Percentiles rank a stretch among this genome's conserved stretches.
Conservation (phyloP, 306 rosid species). For the Prunus padus region DNA sequence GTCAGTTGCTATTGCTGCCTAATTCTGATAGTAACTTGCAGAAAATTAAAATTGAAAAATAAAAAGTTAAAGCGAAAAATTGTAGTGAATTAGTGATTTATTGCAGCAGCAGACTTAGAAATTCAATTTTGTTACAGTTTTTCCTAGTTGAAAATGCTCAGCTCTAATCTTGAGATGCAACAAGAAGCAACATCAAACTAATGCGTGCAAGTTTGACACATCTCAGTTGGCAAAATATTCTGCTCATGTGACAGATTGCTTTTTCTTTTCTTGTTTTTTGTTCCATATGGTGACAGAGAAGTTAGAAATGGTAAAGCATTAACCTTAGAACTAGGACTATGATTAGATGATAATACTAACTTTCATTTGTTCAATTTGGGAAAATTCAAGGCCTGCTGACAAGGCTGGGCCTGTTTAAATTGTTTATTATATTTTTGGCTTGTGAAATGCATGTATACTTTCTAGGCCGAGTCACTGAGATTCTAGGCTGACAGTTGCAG, state of each 20-base stretch:
- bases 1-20: slow-evolving; percentile 42
- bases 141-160: neutral
- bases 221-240: neutral
- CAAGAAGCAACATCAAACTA: neutral
- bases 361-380: neutral
- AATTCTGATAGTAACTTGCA: slow-evolving; percentile 3
- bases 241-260: neutral
- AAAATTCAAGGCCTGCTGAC: neutral
- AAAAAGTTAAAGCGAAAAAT: neutral
- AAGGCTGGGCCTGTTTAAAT: neutral
- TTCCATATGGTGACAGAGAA: neutral
- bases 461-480: neutral
- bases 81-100: neutral
- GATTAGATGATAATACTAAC: neutral
- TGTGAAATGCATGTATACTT: neutral
- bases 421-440: neutral
- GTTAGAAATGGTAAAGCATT: neutral
- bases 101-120: slow-evolving; percentile 14
- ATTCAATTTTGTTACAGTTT: neutral
- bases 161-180: neutral
- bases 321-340: neutral
- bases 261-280: neutral
- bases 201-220: neutral
- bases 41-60: neutral
- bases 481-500: neutral